These are phyloP conservation scores for Modicella reniformis DNA, from an alignment of 371 early-diverging fungal genomes.

Conservation along the genomic window DNA sequence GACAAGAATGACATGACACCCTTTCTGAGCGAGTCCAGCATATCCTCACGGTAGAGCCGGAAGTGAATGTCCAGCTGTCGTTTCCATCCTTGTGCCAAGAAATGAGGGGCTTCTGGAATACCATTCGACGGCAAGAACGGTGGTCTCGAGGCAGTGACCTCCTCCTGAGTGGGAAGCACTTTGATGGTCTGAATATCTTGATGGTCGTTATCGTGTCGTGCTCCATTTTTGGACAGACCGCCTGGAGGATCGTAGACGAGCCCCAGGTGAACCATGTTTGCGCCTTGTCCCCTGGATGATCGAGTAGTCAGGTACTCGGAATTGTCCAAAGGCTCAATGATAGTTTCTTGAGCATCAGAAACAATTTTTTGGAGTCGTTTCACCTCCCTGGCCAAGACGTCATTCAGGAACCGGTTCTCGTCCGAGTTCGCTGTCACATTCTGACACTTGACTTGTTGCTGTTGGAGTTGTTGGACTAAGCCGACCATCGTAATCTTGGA, in stretches of 20 bases:
- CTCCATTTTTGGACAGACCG: conserved; percentile 33
- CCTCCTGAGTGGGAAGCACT: conserved; percentile 58
- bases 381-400: conserved; percentile 9
- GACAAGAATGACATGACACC: conserved; percentile 35
- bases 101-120: conserved; percentile 49
- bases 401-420: conserved; percentile 25
- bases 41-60: conserved; percentile 64
- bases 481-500: conserved; percentile 19
- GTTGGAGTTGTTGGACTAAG: background rate
- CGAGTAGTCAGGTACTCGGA: background rate
- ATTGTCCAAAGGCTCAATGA: background rate
- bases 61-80: conserved; percentile 65
- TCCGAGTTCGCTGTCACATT: background rate
- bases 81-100: conserved; percentile 56
- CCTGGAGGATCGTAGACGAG: conserved; percentile 46
- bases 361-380: conserved; percentile 9
- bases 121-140: conserved; percentile 58
- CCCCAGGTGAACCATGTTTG: conserved; percentile 10
- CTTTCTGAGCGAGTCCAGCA: conserved; percentile 46
- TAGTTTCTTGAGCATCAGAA: conserved; percentile 10
- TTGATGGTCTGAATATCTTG: conserved; percentile 50
- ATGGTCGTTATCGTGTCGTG: conserved; percentile 59
- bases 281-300: background rate
- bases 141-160: conserved; percentile 35
- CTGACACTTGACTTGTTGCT: conserved; percentile 1